Evolutionary conservation across 345 rosid species (phyloP), one percentile per base, ranked within the genome.

Genomic region (Trapa incisa): DNA sequence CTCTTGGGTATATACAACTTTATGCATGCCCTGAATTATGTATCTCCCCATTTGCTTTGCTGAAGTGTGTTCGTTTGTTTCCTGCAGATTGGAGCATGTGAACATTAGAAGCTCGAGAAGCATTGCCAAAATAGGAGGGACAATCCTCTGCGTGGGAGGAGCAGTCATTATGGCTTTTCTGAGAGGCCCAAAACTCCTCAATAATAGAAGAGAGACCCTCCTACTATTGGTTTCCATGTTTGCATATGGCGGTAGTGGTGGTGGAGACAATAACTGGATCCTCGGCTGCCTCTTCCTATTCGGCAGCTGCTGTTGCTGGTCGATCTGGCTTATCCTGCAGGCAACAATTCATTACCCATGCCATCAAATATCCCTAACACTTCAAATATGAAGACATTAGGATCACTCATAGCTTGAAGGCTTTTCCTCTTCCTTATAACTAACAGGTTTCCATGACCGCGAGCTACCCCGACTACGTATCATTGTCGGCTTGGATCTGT

Each of bases 401-500:
- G 43, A 41, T 41, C 7, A 8, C 43, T 41, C 43, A 41, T 41
- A 41, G 43, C 43, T 41, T 41, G 29, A 22, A 22, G 29, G 29
- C 29, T 22, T 22, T 22, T 22, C 29, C 29, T 22, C 29, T 22
- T 50, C 22, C 54, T 50, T 50, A 5, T 41, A 50, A 50, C 11
- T 45, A 45, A 47, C 73, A 91, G 96, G 93, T 88, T 66, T 87
- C 86, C 2, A 70, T 86, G 66, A 73, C 88, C 43, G 73, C 77
- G 35, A 70, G 78, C 71, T 84, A 80, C 16, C 86, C 89, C 7
- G 85, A 88, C 71, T 83, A 76, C 76, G 68, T 86, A 70, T 81
- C 88, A 66, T 61, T 80, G 56, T 79, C 91, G 39, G 87, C 91
- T n/a, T 88, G 96, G 93, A 80, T 85, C 88, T 86, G 97, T 74